Conservation (phyloP, 2,329 filamentous ascomycete species). For the Pseudocercospora fuligena region DNA sequence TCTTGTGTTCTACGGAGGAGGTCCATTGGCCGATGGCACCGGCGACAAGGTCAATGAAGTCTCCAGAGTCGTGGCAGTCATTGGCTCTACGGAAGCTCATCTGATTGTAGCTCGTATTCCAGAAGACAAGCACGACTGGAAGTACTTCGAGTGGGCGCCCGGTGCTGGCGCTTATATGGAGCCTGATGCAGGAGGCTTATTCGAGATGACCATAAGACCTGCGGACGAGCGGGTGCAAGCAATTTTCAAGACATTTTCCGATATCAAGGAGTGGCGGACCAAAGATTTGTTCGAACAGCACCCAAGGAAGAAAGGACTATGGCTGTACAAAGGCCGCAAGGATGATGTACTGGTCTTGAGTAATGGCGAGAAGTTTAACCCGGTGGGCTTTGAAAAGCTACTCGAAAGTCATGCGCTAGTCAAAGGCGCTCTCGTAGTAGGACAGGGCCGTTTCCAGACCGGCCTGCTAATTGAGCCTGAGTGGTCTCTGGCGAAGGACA, state of each 20-base stretch:
- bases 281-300: constrained; percentile 40
- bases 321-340: constrained; percentile 35
- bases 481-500: constrained; percentile 27
- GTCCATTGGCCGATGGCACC: constrained; percentile 23
- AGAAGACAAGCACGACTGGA: constrained; percentile 27
- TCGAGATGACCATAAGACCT: constrained; percentile 43
- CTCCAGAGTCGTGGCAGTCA: constrained; percentile 17
- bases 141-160: constrained; percentile 32
- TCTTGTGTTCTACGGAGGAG: constrained; percentile 28
- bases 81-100: constrained; percentile 29
- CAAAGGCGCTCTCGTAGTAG: constrained; percentile 41
- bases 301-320: constrained; percentile 34
- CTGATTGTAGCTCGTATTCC: constrained; percentile 27
- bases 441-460: constrained; percentile 40
- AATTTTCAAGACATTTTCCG: constrained; percentile 41
- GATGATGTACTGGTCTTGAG: constrained; percentile 39
- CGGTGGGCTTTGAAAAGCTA: constrained; percentile 28
- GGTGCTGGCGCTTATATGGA: constrained; percentile 24
- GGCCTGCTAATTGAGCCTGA: constrained; percentile 40
- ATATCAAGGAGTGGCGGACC: constrained; percentile 41
- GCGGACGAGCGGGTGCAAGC: constrained; percentile 24
- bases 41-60: constrained; percentile 23
- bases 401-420: constrained; percentile 36
- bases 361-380: constrained; percentile 39
- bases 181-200: constrained; percentile 29